Conservation (phyloP, 2,329 filamentous ascomycete species). For the Fusarium pseudograminearum region DNA sequence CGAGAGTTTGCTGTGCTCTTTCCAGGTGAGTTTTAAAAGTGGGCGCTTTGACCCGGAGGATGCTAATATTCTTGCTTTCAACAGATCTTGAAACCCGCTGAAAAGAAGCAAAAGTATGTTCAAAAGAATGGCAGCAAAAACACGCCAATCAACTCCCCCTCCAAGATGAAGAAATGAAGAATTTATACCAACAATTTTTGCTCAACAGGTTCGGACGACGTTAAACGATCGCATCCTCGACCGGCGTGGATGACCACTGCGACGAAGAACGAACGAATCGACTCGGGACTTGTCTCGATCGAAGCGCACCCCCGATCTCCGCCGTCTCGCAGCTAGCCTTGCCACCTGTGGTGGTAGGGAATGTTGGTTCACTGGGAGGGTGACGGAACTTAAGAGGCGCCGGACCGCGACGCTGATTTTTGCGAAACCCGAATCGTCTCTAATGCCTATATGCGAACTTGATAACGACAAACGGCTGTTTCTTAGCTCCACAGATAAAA, state of each 20-base stretch:
- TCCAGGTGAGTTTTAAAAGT: constrained; percentile 76
- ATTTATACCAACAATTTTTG: constrained; percentile 72
- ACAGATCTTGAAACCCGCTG: constrained; percentile 97
- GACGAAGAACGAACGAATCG: constrained; percentile 43
- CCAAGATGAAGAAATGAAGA: constrained; percentile 44
- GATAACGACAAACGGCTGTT: constrained; percentile 58
- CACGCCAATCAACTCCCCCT: constrained; percentile 45
- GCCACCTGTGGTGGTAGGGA: constrained; percentile 46
- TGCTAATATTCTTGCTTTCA: constrained; percentile 19
- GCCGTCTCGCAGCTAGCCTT: constrained; percentile 50
- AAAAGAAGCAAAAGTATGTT: constrained; percentile 99
- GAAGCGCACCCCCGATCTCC: constrained; percentile 43
- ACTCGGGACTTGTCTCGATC: constrained; percentile 43
- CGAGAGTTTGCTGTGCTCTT: constrained; percentile 97
- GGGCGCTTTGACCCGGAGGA: not conserved
- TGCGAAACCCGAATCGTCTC: constrained; percentile 52
- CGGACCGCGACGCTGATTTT: constrained; percentile 47
- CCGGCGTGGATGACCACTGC: constrained; percentile 43
- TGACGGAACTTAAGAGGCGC: constrained; percentile 46
- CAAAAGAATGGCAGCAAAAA: constrained; percentile 72
- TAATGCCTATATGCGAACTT: constrained; percentile 56
- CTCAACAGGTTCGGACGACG: constrained; percentile 94
- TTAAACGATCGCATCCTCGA: constrained; percentile 66
- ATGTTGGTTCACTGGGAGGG: constrained; percentile 49
- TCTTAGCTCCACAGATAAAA: constrained; percentile 58